These are phyloP conservation scores for Aspergillus transmontanensis DNA, from an alignment of 2,329 filamentous ascomycete genomes.

Conservation along the genomic window DNA sequence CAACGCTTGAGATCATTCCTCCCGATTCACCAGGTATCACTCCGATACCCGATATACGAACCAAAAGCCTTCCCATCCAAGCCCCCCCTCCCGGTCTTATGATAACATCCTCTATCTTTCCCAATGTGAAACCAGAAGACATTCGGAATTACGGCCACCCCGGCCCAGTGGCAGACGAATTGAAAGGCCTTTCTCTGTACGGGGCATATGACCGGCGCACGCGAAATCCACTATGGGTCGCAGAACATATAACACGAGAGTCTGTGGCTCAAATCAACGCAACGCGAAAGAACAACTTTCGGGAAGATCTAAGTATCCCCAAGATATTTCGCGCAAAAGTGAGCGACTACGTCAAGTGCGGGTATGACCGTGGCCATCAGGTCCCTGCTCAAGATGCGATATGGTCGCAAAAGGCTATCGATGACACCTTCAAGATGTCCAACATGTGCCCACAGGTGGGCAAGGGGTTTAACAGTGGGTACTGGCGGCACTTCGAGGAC, in stretches of 20 bases:
- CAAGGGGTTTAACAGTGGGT: slow-evolving; percentile 97
- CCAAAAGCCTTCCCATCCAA: background rate
- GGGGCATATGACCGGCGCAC: slow-evolving; percentile 88
- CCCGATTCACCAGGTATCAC: background rate
- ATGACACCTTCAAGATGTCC: slow-evolving; percentile 86
- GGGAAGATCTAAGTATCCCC: slow-evolving; percentile 79
- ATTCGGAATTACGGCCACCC: slow-evolving; percentile 89
- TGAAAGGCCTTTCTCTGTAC: slow-evolving; percentile 73
- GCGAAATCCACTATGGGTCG: slow-evolving; percentile 91
- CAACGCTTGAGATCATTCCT: background rate
- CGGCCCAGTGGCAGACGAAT: slow-evolving; percentile 82
- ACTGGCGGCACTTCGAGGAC: slow-evolving; percentile 98
- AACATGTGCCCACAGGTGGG: slow-evolving; percentile 99
- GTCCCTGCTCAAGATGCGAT: slow-evolving; percentile 95
- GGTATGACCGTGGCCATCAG: slow-evolving; percentile 95
- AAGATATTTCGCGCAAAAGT: slow-evolving; percentile 85
- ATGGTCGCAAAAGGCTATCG: slow-evolving; percentile 92
- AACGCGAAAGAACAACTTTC: slow-evolving; percentile 81
- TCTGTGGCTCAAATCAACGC: slow-evolving; percentile 75
- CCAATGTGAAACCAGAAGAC: slow-evolving; percentile 68
- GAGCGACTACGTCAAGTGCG: slow-evolving; percentile 90
- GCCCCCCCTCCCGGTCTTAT: background rate
- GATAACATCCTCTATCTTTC: background rate
- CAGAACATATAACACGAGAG: slow-evolving; percentile 90
- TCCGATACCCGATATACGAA: background rate